These are phyloP conservation scores for Ophiostoma sp. DNA, from an alignment of 2,329 filamentous ascomycete species.

Conservation along the genomic window DNA sequence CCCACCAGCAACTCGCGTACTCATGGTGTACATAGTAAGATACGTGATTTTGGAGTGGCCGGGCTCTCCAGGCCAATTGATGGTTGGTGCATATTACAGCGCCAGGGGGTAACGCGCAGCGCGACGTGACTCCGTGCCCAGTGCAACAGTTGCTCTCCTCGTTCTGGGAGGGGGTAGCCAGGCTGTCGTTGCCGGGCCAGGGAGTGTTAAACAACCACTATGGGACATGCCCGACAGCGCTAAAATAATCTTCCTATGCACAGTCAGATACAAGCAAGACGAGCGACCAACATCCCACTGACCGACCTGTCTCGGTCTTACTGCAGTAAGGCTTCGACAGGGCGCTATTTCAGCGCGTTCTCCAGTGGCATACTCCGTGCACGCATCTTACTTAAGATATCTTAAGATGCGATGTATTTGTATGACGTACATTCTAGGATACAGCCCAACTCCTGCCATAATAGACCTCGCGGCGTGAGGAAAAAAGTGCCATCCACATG, in stretches of 20 bases:
- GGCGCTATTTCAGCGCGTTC: too few relatives aligned
- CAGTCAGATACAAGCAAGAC: too few relatives aligned
- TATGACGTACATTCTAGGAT: too few relatives aligned
- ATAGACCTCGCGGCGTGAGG: too few relatives aligned
- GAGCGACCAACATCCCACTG: neutral
- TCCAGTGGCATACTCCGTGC: too few relatives aligned
- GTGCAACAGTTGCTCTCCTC: neutral
- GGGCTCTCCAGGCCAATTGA: neutral
- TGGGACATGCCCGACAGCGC: neutral
- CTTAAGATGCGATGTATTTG: too few relatives aligned
- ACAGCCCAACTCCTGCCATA: too few relatives aligned
- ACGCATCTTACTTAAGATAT: too few relatives aligned
- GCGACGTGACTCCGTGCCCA: neutral
- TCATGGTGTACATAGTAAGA: too few relatives aligned
- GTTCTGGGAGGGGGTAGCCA: neutral
- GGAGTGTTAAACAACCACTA: neutral
- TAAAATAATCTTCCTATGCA: neutral
- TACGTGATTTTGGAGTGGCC: neutral
- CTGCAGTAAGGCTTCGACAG: too few relatives aligned
- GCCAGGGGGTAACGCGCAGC: neutral
- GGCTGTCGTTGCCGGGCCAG: conserved; percentile 15
- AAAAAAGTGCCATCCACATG: too few relatives aligned
- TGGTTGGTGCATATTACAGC: neutral
- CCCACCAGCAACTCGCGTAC: conserved; percentile 3
- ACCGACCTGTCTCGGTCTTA: neutral